Base-by-base conservation (phyloP, 73 alveolate genomes). In the Diophrys appendiculata region DNA sequence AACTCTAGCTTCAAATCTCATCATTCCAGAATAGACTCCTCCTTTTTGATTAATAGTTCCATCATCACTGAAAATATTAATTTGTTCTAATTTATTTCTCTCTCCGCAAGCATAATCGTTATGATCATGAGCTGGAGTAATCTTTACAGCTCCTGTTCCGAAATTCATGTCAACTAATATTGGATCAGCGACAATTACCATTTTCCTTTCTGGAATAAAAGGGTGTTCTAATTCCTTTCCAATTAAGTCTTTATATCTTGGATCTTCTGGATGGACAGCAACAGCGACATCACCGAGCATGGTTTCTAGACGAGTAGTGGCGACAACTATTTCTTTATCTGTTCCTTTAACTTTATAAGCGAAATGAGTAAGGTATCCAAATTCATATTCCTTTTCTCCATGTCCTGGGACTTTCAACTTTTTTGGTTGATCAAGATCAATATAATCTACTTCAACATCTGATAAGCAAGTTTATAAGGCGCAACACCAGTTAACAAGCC, bases 81-180 rank as follows among this genome's bases (percentile, higher is more conserved):
- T 97, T 73, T 87, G 70, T 68, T 88, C 89, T 68, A 98, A 88
- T 35, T 93, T 88, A 85, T 98, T 92, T 56, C 99, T 85, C 83
- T 82, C 88, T 55, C 99, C 99, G 83, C 99, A 94, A 77, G 92
- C 97, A 85, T 86, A 98, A 90, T 98, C 99, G 92, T 97, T 98
- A 68, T 96, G 99, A 83, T 98, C 99, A 87, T 98, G 99, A 33
- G 99, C 99, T 1, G 99, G 99, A 52, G 99, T 98, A 69, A 98
- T 92, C 88, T 98, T 98, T 76, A 98, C 99, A 13, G 99, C 99
- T 32, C 99, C 99, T 23, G 99, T 97, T 60, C 99, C 99, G 80
- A 94, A 98, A 84, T 88, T 76, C 98, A 93, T 97, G 86, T 97
- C 99, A 60, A 97, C 99, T 27, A 97, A 83, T 54, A 88, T 86